A percentile compares a stretch with the other conserved stretches of the same genome.
These are phyloP conservation scores for Hypoxylon subgilvum DNA, from an alignment of 495 filamentous ascomycete species.

Conservation along the genomic window DNA sequence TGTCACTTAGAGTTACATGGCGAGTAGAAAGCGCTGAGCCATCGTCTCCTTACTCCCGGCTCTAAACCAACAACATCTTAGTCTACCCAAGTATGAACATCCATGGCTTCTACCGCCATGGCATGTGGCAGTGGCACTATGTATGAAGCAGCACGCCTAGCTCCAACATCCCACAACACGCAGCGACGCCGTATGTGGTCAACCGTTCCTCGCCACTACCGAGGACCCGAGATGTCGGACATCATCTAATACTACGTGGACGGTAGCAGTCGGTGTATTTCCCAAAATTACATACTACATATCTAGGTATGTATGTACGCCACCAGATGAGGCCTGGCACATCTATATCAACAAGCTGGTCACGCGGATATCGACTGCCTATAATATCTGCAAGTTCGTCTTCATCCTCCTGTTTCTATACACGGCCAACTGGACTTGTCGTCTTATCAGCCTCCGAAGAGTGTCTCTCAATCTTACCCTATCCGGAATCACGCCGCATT, in stretches of 20 bases:
- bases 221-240: too few relatives aligned
- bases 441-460: background rate
- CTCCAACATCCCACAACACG: too few relatives aligned
- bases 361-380: too few relatives aligned
- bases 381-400: too few relatives aligned
- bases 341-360: too few relatives aligned
- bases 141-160: too few relatives aligned
- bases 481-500: slow-evolving; percentile 24
- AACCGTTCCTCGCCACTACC: background rate
- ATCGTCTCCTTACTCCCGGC: background rate
- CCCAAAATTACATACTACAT: too few relatives aligned
- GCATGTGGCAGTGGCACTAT: background rate
- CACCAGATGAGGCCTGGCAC: too few relatives aligned
- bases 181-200: too few relatives aligned
- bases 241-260: too few relatives aligned
- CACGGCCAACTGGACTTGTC: slow-evolving; percentile 1
- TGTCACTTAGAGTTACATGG: slow-evolving; percentile 17
- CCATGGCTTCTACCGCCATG: background rate
- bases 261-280: too few relatives aligned
- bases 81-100: background rate
- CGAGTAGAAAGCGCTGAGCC: slow-evolving; percentile 5
- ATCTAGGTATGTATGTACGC: too few relatives aligned
- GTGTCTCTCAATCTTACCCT: slow-evolving; percentile 4
- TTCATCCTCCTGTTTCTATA: background rate
- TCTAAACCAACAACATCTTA: background rate